These are phyloP conservation scores for Tricholoma sp. DNA, from an alignment of 768 basidiomycete genomes.

Conservation along the genomic window DNA sequence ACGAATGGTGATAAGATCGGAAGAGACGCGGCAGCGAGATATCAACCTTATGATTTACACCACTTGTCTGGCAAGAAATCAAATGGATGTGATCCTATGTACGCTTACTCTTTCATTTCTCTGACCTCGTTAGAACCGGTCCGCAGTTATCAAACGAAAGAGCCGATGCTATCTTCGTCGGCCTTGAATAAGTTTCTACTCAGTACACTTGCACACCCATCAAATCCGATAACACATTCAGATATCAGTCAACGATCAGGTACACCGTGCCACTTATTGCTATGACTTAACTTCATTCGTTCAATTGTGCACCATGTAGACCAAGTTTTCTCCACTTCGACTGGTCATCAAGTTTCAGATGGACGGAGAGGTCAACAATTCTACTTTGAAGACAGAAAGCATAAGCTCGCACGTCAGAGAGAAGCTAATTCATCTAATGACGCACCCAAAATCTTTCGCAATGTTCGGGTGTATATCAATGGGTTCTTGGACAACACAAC, in stretches of 20 bases:
- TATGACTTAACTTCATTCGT: neutral
- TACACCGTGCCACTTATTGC: constrained; percentile 14
- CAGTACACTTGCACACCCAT: constrained; percentile 51
- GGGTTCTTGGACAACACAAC: constrained; percentile 69
- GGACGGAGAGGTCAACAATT: constrained; percentile 29
- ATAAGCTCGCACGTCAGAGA: constrained; percentile 37
- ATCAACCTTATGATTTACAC: constrained; percentile 11
- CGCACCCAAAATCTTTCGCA: constrained; percentile 29
- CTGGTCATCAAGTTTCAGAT: constrained; percentile 66
- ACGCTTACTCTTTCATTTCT: neutral
- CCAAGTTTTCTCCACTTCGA: constrained; percentile 54
- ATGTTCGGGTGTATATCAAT: constrained; percentile 61
- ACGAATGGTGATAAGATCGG: constrained; percentile 11
- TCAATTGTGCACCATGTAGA: constrained; percentile 29
- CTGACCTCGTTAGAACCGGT: neutral
- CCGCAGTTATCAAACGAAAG: constrained; percentile 6
- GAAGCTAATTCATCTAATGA: constrained; percentile 16
- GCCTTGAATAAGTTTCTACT: constrained; percentile 58
- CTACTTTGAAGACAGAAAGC: constrained; percentile 39
- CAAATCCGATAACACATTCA: constrained; percentile 78
- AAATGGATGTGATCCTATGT: constrained; percentile 10
- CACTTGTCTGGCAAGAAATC: neutral
- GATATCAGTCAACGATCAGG: constrained; percentile 59
- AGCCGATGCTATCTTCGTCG: constrained; percentile 28
- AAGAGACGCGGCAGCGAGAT: constrained; percentile 11